These are phyloP conservation scores for Boletales sp. DNA, from an alignment of 768 basidiomycete species.

Conservation along the genomic window DNA sequence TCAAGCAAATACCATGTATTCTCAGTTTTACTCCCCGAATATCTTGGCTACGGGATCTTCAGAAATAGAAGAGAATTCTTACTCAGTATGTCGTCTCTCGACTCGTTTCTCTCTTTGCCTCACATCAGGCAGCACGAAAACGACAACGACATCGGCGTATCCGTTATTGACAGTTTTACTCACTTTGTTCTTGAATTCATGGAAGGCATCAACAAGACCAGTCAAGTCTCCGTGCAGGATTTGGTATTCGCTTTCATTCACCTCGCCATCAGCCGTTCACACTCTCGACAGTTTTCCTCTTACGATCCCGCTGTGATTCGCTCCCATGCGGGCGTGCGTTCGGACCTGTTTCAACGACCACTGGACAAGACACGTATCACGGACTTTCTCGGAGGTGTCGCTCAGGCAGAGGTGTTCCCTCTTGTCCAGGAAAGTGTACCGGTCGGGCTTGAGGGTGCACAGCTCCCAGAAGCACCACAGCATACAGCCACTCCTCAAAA, in stretches of 20 bases:
- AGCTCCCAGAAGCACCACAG: neutral
- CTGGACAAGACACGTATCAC: slow-evolving; percentile 66
- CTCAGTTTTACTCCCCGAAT: slow-evolving; percentile 89
- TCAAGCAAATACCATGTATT: slow-evolving; percentile 95
- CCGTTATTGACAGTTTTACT: slow-evolving; percentile 93
- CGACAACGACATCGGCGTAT: slow-evolving; percentile 91
- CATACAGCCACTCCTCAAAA: neutral
- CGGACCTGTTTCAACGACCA: slow-evolving; percentile 70
- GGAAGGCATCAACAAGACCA: slow-evolving; percentile 91
- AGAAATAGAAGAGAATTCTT: slow-evolving; percentile 82
- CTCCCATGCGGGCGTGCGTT: slow-evolving; percentile 88
- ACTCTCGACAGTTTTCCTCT: slow-evolving; percentile 61
- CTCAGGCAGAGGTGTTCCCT: slow-evolving; percentile 69
- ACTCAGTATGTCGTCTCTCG: slow-evolving; percentile 60
- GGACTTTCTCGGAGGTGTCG: slow-evolving; percentile 87
- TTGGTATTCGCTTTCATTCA: slow-evolving; percentile 52
- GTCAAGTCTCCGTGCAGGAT: slow-evolving; percentile 72
- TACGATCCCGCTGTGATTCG: slow-evolving; percentile 73
- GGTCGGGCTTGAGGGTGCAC: neutral
- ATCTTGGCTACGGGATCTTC: slow-evolving; percentile 91
- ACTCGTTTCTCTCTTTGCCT: neutral
- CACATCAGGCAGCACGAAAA: slow-evolving; percentile 67
- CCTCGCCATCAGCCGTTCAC: slow-evolving; percentile 6
- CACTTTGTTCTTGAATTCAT: slow-evolving; percentile 89
- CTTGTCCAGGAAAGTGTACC: slow-evolving; percentile 1